These are phyloP conservation scores for Mucor velutinosus DNA, from an alignment of 371 early-diverging fungal genomes.

Conservation along the genomic window DNA sequence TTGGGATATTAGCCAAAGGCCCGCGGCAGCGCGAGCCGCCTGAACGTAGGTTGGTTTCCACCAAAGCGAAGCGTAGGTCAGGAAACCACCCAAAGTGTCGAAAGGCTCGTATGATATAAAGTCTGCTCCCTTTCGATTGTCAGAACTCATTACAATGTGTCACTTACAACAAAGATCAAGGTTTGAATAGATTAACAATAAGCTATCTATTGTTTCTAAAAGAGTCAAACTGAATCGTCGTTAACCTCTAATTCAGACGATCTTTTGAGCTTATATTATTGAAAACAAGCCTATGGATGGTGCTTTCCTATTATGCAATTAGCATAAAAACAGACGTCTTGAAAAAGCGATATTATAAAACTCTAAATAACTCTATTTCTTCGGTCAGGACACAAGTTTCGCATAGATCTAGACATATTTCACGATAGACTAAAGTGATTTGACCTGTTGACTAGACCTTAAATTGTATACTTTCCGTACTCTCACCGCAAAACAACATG, in stretches of 20 bases:
- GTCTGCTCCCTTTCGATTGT: no score
- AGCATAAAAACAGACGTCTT: not conserved
- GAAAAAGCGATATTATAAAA: not conserved
- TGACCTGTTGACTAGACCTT: not conserved
- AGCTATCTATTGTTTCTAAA: not conserved
- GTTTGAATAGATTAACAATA: not conserved
- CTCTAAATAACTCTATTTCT: not conserved
- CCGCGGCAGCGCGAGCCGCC: no score
- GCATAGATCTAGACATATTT: not conserved
- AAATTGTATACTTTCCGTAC: not conserved
- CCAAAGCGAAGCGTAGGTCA: no score
- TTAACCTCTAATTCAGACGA: not conserved
- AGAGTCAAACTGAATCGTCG: not conserved
- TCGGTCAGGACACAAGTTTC: no score
- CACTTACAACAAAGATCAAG: not conserved
- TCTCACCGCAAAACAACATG: not conserved
- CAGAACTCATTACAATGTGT: not conserved
- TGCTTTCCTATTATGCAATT: not conserved
- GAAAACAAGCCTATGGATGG: not conserved
- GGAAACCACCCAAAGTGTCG: no score
- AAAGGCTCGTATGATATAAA: no score
- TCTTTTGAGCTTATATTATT: not conserved
- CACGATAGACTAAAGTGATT: not conserved
- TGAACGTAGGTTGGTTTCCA: no score
- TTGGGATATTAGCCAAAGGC: no score